Evolutionary conservation across 176 grass and related monocot species (phyloP).

Genomic region (Juncus inflexus): DNA sequence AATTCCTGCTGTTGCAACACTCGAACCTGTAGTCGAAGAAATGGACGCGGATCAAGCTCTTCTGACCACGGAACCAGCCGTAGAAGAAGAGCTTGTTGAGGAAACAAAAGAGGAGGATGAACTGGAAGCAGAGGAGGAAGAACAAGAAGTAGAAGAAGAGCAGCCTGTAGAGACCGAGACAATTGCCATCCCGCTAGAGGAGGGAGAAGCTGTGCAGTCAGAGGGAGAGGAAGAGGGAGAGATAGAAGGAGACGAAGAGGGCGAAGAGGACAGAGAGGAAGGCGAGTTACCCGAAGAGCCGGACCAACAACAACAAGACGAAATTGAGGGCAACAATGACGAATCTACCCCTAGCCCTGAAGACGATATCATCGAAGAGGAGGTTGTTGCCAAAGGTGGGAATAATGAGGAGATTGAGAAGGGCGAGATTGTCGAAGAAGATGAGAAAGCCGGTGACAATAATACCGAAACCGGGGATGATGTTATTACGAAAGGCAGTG

Average conservation of each 20-base stretch:
- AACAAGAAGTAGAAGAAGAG: constrained; percentile 36
- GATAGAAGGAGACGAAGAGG: constrained; percentile 56
- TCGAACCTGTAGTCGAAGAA: constrained; percentile 38
- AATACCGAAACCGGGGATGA: constrained; percentile 31
- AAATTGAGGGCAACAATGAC: constrained; percentile 23
- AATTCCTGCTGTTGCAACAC: constrained; percentile 22
- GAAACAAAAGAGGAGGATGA: constrained; percentile 57
- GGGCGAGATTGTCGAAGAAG: constrained; percentile 49
- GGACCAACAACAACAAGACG: constrained; percentile 51
- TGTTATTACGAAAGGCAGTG: constrained; percentile 41
- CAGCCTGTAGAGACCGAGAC: constrained; percentile 34
- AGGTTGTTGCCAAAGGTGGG: constrained; percentile 34
- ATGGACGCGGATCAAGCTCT: constrained; percentile 55
- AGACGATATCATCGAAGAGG: no score
- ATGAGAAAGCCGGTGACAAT: constrained; percentile 3
- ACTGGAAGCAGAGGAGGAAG: constrained; percentile 47
- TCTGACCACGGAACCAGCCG: neutral
- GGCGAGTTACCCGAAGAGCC: constrained; percentile 66
- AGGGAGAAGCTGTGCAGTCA: constrained; percentile 45
- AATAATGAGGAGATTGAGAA: constrained; percentile 8
- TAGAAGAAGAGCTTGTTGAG: constrained; percentile 52
- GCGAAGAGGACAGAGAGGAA: constrained; percentile 81
- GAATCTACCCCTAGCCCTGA: constrained; percentile 34
- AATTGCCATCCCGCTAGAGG: constrained; percentile 29
- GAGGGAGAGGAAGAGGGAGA: constrained; percentile 50